Percentiles rank a stretch among this genome's conserved stretches.
phyloP scores from a whole-genome alignment of 306 rosid species.

The Prunus padus region DNA sequence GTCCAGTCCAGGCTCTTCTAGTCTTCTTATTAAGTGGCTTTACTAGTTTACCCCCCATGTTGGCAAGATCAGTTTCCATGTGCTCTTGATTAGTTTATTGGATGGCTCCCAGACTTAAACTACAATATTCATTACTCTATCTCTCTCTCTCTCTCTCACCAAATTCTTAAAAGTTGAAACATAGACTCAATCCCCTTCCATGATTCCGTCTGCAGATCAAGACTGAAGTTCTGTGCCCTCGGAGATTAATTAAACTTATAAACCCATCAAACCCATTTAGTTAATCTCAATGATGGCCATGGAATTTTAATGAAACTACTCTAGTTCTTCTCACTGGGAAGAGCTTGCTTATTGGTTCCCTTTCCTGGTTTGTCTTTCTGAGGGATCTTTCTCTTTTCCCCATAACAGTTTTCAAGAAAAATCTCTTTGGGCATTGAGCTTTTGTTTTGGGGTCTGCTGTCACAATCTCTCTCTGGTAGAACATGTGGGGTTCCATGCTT shows the following conservation, averaged over 20 bases:
- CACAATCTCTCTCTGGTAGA: constrained; percentile 30
- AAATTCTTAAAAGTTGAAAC: constrained; percentile 14
- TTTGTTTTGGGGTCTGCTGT: constrained; percentile 39
- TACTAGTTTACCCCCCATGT: constrained; percentile 36
- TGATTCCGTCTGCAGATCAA: constrained; percentile 59
- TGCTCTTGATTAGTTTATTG: constrained; percentile 54
- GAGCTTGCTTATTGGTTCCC: constrained; percentile 41
- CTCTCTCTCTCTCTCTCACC: background rate
- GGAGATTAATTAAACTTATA: constrained; percentile 28
- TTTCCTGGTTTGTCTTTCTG: constrained; percentile 36
- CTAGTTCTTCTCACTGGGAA: constrained; percentile 13
- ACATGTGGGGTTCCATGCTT: constrained; percentile 72
- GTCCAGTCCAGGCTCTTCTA: constrained; percentile 20
- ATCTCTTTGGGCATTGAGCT: constrained; percentile 80
- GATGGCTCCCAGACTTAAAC: constrained; percentile 40
- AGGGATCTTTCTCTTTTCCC: constrained; percentile 50
- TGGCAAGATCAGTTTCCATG: constrained; percentile 65
- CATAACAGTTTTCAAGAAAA: constrained; percentile 42
- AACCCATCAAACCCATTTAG: constrained; percentile 23
- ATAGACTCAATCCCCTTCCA: constrained; percentile 37
- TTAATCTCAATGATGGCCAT: constrained; percentile 21
- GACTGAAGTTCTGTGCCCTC: constrained; percentile 27
- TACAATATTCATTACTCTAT: constrained; percentile 13
- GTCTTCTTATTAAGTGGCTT: constrained; percentile 29
- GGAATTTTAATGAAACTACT: background rate